Conservation (phyloP, 345 rosid species). For the Eucalyptus marginata region DNA sequence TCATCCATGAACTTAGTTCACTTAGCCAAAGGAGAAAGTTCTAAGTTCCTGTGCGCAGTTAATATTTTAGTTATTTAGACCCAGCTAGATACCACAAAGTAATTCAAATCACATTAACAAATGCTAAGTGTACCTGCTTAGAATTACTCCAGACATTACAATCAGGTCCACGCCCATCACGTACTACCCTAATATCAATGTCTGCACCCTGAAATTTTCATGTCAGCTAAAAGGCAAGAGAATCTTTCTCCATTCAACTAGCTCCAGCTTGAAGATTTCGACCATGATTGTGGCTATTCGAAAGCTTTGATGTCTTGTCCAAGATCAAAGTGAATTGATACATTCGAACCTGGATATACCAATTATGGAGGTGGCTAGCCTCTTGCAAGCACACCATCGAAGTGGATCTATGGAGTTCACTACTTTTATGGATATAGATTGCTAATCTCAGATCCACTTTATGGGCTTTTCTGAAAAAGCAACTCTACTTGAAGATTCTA, state of each 20-base stretch:
- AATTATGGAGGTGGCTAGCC: too few relatives aligned
- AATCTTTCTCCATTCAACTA: neutral
- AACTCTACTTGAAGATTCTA: too few relatives aligned
- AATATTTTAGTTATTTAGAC: neutral
- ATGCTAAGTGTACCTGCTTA: conserved; percentile 56
- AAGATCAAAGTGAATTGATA: too few relatives aligned
- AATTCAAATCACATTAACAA: neutral
- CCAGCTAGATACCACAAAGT: neutral
- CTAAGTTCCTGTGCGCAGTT: neutral
- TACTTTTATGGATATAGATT: too few relatives aligned
- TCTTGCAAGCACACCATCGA: too few relatives aligned
- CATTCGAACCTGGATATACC: too few relatives aligned
- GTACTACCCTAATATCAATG: conserved; percentile 90
- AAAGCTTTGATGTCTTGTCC: too few relatives aligned
- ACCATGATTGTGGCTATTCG: too few relatives aligned
- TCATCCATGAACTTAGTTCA: neutral
- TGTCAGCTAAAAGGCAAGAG: neutral
- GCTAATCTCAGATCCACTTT: too few relatives aligned
- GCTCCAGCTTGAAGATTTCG: too few relatives aligned
- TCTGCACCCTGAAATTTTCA: conserved; percentile 71
- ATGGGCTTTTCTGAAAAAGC: too few relatives aligned
- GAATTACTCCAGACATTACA: conserved; percentile 98
- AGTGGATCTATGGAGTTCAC: too few relatives aligned
- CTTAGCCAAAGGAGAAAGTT: neutral
- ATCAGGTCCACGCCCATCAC: conserved; percentile 96